Conservation (phyloP, 108 stramenopile species). For the Pseudonitzschia pungens region DNA sequence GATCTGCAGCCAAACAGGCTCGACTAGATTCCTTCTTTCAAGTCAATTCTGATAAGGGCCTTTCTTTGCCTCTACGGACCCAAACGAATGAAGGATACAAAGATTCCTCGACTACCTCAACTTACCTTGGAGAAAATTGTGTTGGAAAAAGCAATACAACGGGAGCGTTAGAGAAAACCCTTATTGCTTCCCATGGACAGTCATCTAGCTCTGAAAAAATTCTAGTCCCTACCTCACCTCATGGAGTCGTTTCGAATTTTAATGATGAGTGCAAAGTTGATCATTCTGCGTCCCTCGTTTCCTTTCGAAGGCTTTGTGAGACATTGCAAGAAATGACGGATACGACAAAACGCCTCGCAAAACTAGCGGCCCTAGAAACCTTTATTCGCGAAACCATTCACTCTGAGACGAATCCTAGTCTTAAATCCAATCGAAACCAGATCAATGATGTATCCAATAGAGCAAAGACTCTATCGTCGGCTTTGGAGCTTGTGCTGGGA, state of each 20-base stretch:
- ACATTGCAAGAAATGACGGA: constrained; percentile 36
- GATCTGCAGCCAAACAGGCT: constrained; percentile 5
- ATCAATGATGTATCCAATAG: background rate
- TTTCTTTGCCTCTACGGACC: background rate
- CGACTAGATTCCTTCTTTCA: constrained; percentile 7
- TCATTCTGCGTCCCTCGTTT: background rate
- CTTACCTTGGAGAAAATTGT: no score
- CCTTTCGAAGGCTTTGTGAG: constrained; percentile 31
- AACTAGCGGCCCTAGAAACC: constrained; percentile 32
- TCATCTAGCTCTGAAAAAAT: background rate
- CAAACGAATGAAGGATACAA: background rate
- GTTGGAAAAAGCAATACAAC: no score
- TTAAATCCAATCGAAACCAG: background rate
- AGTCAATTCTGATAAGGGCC: background rate
- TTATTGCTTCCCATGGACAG: no score
- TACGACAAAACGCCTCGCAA: constrained; percentile 43
- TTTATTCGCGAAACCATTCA: constrained; percentile 18
- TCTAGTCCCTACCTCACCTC: background rate
- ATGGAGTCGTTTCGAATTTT: background rate
- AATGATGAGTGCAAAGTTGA: background rate
- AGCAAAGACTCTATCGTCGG: constrained; percentile 23
- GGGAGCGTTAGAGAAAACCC: no score
- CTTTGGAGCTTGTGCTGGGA: constrained; percentile 23
- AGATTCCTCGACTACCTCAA: no score
- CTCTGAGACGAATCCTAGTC: background rate